phyloP scores from a whole-genome alignment of 192 early-diverging fungal genomes.

The Globomyces pollinis-pini region DNA sequence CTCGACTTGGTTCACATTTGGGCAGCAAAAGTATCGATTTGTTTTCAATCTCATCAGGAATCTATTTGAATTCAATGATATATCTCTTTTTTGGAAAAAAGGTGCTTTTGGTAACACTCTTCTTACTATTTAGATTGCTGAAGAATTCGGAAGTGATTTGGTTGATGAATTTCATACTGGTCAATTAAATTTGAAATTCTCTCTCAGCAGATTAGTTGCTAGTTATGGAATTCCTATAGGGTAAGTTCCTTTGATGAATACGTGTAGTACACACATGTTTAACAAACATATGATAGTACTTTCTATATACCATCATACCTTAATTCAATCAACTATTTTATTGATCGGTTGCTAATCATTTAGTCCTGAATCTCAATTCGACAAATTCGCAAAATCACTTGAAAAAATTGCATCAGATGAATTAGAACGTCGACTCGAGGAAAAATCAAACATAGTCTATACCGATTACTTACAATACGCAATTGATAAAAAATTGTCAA shows the following conservation, averaged over 20 bases:
- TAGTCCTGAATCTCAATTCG: not conserved
- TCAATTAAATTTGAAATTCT: not conserved
- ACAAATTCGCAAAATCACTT: not conserved
- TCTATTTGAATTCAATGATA: conserved; percentile 6
- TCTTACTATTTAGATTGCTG: not conserved
- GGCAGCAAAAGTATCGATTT: not conserved
- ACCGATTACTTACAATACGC: not conserved
- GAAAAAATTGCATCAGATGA: not conserved
- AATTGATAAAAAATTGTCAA: not conserved
- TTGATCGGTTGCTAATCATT: too few relatives aligned
- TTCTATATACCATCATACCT: too few relatives aligned
- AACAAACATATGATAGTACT: too few relatives aligned
- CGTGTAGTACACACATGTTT: not conserved
- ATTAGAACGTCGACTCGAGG: not conserved
- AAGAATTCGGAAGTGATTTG: not conserved
- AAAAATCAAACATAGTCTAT: not conserved
- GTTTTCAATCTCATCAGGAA: conserved; percentile 3
- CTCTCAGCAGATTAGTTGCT: not conserved
- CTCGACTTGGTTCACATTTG: not conserved
- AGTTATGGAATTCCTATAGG: not conserved
- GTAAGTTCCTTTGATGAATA: not conserved
- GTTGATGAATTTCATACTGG: conserved; percentile 6
- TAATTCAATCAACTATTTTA: too few relatives aligned
- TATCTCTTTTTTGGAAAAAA: conserved; percentile 4
- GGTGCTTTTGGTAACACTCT: not conserved